These are phyloP conservation scores for Yamagishiella unicocca DNA, from an alignment of 139 green algal genomes.

Conservation along the genomic window DNA sequence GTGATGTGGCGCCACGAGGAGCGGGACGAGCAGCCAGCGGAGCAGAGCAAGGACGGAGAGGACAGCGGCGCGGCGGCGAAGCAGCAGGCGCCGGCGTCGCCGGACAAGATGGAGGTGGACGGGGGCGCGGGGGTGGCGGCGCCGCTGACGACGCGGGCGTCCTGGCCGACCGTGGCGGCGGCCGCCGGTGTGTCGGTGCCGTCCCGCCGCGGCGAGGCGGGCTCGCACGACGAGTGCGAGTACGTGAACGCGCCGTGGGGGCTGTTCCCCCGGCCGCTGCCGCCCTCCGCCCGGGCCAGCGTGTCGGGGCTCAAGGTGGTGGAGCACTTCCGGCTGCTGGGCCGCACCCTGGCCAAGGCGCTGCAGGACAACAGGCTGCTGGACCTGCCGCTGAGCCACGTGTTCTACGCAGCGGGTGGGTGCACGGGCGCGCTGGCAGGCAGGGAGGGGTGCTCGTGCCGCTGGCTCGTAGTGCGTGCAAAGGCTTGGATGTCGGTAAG, in stretches of 20 bases:
- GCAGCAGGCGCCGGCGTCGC: neutral
- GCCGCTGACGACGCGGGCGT: neutral
- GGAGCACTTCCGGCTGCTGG: slow-evolving; percentile 90
- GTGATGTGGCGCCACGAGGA: slow-evolving; percentile 90
- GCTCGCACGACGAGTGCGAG: slow-evolving; percentile 37
- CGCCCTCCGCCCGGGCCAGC: slow-evolving; percentile 34
- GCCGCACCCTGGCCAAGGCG: slow-evolving; percentile 90
- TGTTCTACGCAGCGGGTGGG: slow-evolving; percentile 85
- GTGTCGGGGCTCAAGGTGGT: slow-evolving; percentile 39
- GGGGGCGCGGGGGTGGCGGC: neutral
- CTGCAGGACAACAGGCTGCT: slow-evolving; percentile 94
- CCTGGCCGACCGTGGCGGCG: neutral
- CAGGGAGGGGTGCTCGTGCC: neutral
- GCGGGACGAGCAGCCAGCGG: slow-evolving; percentile 42
- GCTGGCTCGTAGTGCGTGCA: no score
- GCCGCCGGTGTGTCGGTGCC: neutral
- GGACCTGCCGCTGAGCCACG: slow-evolving; percentile 89
- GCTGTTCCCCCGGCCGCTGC: slow-evolving; percentile 90
- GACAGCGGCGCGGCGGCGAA: neutral
- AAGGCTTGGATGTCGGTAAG: no score
- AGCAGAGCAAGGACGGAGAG: slow-evolving; percentile 10
- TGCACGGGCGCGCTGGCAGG: neutral
- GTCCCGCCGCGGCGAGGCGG: slow-evolving; percentile 21
- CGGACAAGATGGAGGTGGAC: slow-evolving; percentile 26
- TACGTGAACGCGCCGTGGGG: slow-evolving; percentile 87